Evolutionary conservation across 495 filamentous ascomycete genomes (phyloP), one percentile per base, ranked within the genome.

Genomic region (Polyplosphaeria fusca): DNA sequence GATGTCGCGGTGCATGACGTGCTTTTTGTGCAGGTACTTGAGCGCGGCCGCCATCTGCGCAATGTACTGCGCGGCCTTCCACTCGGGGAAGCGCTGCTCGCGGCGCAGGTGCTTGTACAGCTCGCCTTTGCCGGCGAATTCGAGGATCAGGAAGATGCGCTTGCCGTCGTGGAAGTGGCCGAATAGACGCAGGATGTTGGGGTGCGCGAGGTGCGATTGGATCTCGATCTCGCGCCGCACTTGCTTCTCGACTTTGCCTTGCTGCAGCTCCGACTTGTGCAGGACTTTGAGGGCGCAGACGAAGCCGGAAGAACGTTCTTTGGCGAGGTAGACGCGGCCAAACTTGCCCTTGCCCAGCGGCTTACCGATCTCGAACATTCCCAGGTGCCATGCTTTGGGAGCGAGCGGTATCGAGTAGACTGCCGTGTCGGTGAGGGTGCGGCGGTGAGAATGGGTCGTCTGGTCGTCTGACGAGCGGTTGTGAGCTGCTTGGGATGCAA

Each of bases 331-430:
- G 1, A 98, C 93, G 41, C 94, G 82, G 3, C 93, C 93, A 67
- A 97, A 98, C 71, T 98, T 98, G 49, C 93, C 93, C 70, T 97
- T 98, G 7, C 93, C 93, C 4, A 98, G 76, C 2, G 93, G 94
- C 43, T 91, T 88, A 9, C 93, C 93, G 63, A 98, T 97, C 66
- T 98, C 93, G 67, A 98, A 98, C 93, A 98, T 97, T 69, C 92
- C 91, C 1, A 98, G 84, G 61, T 96, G 90, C 68, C 93, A 88
- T 47, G 90, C 80, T 63, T 87, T 92, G 2, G 84, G 82, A 41
- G 76, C 56, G 13, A 65, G 22, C 44, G 82, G 73, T 66, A 88
- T 82, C 47, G 83, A 77, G 52, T 84, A 82, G 52, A 85, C 74
- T 20, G 72, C 73, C 28, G 77, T 76, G 50, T 67, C 60, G 55